Evolutionary conservation across 768 basidiomycete species (phyloP).

Genomic region (Russula earlei): DNA sequence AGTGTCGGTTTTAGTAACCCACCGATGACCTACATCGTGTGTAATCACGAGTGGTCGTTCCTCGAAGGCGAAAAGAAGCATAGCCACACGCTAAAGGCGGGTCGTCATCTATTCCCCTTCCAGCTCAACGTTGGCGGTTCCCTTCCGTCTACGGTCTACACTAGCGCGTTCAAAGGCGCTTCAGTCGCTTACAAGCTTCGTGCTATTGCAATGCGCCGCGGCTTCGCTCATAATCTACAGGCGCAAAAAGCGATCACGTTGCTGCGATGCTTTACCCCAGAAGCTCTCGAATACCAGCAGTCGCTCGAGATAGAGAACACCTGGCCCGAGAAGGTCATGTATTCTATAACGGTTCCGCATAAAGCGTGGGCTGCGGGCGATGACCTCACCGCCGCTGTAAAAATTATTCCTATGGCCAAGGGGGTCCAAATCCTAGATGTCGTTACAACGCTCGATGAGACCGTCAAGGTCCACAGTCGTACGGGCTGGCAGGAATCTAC

Average conservation of each 20-base stretch:
- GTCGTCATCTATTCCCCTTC: constrained; percentile 89
- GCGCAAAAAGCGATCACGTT: constrained; percentile 53
- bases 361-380: constrained; percentile 95
- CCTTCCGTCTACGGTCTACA: constrained; percentile 68
- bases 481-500: constrained; percentile 50
- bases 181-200: constrained; percentile 83
- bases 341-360: constrained; percentile 86
- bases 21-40: constrained; percentile 50
- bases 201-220: constrained; percentile 71
- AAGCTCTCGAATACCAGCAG: constrained; percentile 92
- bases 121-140: constrained; percentile 77
- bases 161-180: constrained; percentile 46
- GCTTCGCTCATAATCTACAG: constrained; percentile 62
- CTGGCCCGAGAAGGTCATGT: constrained; percentile 97
- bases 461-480: constrained; percentile 50
- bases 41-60: constrained; percentile 88
- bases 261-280: constrained; percentile 62
- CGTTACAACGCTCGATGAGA: constrained; percentile 63
- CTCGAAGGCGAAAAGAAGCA: constrained; percentile 74
- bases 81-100: constrained; percentile 89
- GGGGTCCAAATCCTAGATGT: constrained; percentile 67
- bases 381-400: constrained; percentile 67
- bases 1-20: constrained; percentile 39
- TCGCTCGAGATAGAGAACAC: constrained; percentile 94
- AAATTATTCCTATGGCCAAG: constrained; percentile 80